A percentile compares a stretch with the other conserved stretches of the same genome.
phyloP scores from a whole-genome alignment of 805 yeast species.

The Teunomyces stri region DNA sequence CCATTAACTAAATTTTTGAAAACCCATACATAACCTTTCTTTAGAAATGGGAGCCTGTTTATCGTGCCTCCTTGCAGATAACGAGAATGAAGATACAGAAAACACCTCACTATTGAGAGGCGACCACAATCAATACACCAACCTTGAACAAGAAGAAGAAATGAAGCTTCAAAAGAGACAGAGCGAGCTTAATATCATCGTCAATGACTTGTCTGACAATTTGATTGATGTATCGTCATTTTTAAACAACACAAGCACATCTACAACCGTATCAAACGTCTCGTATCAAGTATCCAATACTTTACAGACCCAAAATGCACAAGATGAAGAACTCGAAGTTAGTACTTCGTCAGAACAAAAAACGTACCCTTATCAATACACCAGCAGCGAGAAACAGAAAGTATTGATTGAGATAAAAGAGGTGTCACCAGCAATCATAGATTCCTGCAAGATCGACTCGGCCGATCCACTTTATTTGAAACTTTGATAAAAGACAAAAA shows the following conservation, averaged over 20 bases:
- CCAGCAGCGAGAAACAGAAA: conserved; percentile 7
- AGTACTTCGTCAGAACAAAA: conserved; percentile 6
- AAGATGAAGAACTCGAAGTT: conserved; percentile 7
- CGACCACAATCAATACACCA: conserved; percentile 24
- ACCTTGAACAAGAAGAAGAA: conserved; percentile 34
- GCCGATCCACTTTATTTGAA: conserved; percentile 13
- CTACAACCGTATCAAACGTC: conserved; percentile 5
- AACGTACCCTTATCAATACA: conserved; percentile 11
- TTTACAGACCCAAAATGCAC: conserved; percentile 2
- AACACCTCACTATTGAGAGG: conserved; percentile 34
- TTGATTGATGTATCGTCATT: conserved; percentile 14
- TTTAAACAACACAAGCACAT: conserved; percentile 10
- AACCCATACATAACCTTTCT: too few species aligned
- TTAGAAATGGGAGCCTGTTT: conserved; percentile 46
- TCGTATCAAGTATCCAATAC: conserved; percentile 4
- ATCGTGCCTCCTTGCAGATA: conserved; percentile 42
- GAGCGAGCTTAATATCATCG: conserved; percentile 45
- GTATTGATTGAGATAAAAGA: conserved; percentile 7
- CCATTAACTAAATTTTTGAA: not conserved
- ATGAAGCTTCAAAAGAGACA: conserved; percentile 45
- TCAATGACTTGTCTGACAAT: conserved; percentile 33
- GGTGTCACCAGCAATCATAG: conserved; percentile 9
- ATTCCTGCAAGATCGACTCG: conserved; percentile 10
- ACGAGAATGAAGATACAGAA: conserved; percentile 39
- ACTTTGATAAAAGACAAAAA: conserved; percentile 4